These are phyloP conservation scores for Acacia acuminata DNA, from an alignment of 306 rosid genomes.

Conservation along the genomic window DNA sequence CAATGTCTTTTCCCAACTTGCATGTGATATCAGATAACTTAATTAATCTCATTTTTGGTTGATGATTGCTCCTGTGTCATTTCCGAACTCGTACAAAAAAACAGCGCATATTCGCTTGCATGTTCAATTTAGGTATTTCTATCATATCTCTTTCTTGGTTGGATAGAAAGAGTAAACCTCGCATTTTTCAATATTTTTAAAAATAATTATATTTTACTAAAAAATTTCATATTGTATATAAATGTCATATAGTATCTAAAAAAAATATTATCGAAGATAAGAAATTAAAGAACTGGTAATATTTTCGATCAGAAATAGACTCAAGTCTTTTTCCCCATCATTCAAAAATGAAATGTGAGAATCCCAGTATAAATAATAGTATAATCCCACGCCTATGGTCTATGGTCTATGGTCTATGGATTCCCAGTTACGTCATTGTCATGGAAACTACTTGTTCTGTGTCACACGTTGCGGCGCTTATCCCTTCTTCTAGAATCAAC, in stretches of 20 bases:
- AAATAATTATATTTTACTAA: neutral
- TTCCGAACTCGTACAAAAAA: neutral
- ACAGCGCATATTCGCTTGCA: neutral
- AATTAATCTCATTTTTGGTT: neutral
- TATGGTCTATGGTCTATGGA: too few species aligned
- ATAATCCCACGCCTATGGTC: too few species aligned
- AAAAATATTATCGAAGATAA: too few species aligned
- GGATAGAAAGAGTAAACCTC: neutral
- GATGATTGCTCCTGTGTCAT: neutral
- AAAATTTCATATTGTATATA: neutral
- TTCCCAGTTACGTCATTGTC: too few species aligned
- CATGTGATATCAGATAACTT: neutral
- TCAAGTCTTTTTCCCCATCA: too few species aligned
- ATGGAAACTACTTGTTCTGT: too few species aligned
- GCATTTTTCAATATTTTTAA: neutral
- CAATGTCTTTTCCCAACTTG: neutral
- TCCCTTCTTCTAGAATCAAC: too few species aligned
- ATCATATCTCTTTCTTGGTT: neutral
- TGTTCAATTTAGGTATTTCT: neutral
- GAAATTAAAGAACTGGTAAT: neutral
- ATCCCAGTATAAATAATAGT: too few species aligned
- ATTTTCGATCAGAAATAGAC: too few species aligned
- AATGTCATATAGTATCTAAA: too few species aligned
- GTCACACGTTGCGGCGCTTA: too few species aligned
- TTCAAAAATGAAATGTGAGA: too few species aligned